phyloP scores from a whole-genome alignment of 1,284 basidiomycete species.

The Waitea zeae region DNA sequence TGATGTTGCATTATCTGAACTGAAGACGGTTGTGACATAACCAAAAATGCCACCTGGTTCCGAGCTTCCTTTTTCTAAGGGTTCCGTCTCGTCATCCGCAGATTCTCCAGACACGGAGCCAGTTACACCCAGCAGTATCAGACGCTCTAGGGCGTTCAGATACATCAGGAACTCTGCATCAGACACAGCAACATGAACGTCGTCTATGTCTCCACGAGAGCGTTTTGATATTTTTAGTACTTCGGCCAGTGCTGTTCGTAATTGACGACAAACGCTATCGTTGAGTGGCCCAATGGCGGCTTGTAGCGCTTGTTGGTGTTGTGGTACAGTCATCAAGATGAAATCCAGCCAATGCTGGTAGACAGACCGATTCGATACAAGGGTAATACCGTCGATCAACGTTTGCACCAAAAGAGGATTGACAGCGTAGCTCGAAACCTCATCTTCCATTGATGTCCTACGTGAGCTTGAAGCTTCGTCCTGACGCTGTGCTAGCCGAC shows the following conservation, averaged over 20 bases:
- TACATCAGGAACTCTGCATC: slow-evolving; percentile 79
- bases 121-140: slow-evolving; percentile 52
- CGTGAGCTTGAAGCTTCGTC: too few species aligned
- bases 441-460: slow-evolving; percentile 8
- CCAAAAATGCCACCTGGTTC: slow-evolving; percentile 48
- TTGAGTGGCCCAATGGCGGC: slow-evolving; percentile 61
- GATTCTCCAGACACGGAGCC: slow-evolving; percentile 24
- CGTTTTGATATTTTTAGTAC: slow-evolving; percentile 24
- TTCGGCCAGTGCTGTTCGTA: slow-evolving; percentile 42
- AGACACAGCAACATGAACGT: slow-evolving; percentile 32
- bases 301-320: slow-evolving; percentile 58
- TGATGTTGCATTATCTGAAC: too few species aligned
- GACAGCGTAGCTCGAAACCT: slow-evolving; percentile 18
- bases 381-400: slow-evolving; percentile 66
- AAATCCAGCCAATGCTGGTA: slow-evolving; percentile 97
- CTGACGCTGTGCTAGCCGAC: slow-evolving; percentile 8
- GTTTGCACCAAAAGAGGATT: slow-evolving; percentile 64
- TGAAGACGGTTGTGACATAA: slow-evolving; percentile 68
- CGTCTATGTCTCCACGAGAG: slow-evolving; percentile 18
- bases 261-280: slow-evolving; percentile 66
- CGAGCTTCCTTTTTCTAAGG: slow-evolving; percentile 32
- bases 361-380: slow-evolving; percentile 54
- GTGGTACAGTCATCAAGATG: slow-evolving; percentile 76
- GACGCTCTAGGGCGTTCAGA: slow-evolving; percentile 66
- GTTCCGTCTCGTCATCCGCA: slow-evolving; percentile 35